Evolutionary conservation across 257 asterid genomes (phyloP).

Genomic region (Fraxinus pennsylvanica): DNA sequence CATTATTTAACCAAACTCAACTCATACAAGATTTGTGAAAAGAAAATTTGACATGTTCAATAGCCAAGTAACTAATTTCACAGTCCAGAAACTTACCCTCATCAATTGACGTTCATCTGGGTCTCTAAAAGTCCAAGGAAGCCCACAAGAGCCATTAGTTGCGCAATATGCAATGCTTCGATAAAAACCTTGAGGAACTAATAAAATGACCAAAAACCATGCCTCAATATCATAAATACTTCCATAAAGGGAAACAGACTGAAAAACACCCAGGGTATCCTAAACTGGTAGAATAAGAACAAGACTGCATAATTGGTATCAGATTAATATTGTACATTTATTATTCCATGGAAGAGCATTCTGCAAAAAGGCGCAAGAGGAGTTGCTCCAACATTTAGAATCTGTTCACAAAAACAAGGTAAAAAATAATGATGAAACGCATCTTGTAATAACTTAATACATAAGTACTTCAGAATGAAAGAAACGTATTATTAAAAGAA

Average conservation of each 20-base stretch:
- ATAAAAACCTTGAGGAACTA: constrained; percentile 25
- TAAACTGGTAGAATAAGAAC: neutral
- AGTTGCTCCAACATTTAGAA: constrained; percentile 30
- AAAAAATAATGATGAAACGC: neutral
- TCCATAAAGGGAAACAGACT: neutral
- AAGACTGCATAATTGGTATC: neutral
- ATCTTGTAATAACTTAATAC: neutral
- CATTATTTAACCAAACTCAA: neutral
- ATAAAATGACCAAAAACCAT: constrained; percentile 8
- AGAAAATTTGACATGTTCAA: neutral
- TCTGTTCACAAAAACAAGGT: constrained; percentile 19
- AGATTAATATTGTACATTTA: constrained; percentile 20
- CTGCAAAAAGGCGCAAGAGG: constrained; percentile 15
- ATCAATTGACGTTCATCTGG: constrained; percentile 17
- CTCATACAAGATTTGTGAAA: neutral
- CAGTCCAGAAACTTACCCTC: constrained; percentile 30
- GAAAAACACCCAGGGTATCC: neutral
- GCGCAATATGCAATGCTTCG: constrained; percentile 28
- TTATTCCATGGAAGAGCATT: constrained; percentile 18
- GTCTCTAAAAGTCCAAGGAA: constrained; percentile 39
- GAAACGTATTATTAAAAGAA: neutral
- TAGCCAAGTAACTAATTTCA: neutral
- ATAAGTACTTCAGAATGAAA: neutral
- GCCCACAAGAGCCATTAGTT: constrained; percentile 27
- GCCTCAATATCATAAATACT: neutral